A percentile compares a stretch with the other conserved stretches of the same genome.
Evolutionary conservation across 768 basidiomycete species (phyloP).

Genomic region (Boletus rubescentipes): DNA sequence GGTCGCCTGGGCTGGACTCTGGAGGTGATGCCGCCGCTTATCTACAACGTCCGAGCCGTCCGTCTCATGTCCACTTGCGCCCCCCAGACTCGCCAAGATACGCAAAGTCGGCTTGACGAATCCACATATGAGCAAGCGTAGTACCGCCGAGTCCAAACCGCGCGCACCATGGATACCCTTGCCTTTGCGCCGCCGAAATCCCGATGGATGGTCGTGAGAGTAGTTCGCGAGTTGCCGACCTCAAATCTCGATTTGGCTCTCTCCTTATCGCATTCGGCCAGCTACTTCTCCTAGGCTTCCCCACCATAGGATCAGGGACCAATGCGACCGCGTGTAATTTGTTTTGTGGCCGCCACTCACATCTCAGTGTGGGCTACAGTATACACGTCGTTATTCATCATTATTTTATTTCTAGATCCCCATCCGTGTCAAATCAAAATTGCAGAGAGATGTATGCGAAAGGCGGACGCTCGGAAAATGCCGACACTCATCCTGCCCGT

Average conservation of each 20-base stretch:
- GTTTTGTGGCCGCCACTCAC: slow-evolving; percentile 2
- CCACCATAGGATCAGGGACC: slow-evolving; percentile 21
- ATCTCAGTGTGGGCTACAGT: slow-evolving; percentile 15
- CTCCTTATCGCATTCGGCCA: slow-evolving; percentile 13
- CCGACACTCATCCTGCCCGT: neutral
- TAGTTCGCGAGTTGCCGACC: slow-evolving; percentile 5
- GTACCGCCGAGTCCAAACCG: slow-evolving; percentile 12
- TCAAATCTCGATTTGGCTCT: neutral
- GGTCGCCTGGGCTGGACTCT: slow-evolving; percentile 65
- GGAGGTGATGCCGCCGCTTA: slow-evolving; percentile 43
- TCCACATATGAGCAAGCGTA: slow-evolving; percentile 18
- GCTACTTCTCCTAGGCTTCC: neutral
- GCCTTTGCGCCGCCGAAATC: slow-evolving; percentile 39
- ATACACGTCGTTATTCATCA: slow-evolving; percentile 8
- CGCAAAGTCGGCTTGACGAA: slow-evolving; percentile 44
- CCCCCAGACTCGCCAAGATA: slow-evolving; percentile 42
- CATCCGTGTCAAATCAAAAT: slow-evolving; percentile 5
- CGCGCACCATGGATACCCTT: slow-evolving; percentile 37
- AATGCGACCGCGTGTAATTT: slow-evolving; percentile 5
- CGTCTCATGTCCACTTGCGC: slow-evolving; percentile 3
- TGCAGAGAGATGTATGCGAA: neutral
- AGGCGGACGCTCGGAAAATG: slow-evolving; percentile 1
- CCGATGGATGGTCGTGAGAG: slow-evolving; percentile 41
- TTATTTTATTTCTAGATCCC: slow-evolving; percentile 9
- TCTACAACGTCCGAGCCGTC: slow-evolving; percentile 9